Evolutionary conservation across 2,329 filamentous ascomycete genomes (phyloP), one percentile per base, ranked within the genome.

Genomic region (Arthroderma uncinatum): DNA sequence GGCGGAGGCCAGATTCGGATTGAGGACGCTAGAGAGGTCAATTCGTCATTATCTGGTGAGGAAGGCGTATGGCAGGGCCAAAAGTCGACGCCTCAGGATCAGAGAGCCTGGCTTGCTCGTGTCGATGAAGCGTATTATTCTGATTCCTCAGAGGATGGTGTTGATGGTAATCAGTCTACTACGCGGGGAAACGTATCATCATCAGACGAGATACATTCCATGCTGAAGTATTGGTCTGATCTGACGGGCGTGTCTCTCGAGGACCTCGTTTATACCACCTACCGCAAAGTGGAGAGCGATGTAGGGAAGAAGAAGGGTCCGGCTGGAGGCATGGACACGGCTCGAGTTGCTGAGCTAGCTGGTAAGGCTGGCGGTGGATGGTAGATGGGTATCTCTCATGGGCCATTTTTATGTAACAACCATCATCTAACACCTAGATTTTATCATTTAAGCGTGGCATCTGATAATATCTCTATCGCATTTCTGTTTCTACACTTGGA

Each of bases 1-100:
- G 93, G 93, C 1, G 93, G 93, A 37, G 93, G 93, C 0, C 93
- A 98, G 75, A 85, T 98, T 68, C 95, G 95, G 68, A 82, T 89
- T 25, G 87, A 89, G 55, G 93, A 97, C 68, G 82, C 87, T 16
- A 64, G 67, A 42, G 67, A 70, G 52, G 53, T 60, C 23, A 53
- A 61, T 21, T 30, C 57, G 4, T 34, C 57, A 2, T 12, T 55
- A 10, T 47, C 53, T n/a, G 30, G 16, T 2, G 19, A 16, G 14
- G 23, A 36, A n/a, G 4, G 16, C 14, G 8, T 23, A 6, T 12
- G 21, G 3, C 16, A 39, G 1, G 21, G 47, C 75, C 12, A 68
- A 71, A 86, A 86, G 65, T 79, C 84, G 30, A 85, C 86, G 0
- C 82, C 85, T 2, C 82, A 84, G 60, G 88, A 91, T 72, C 90